Evolutionary conservation across 2,329 filamentous ascomycete genomes (phyloP).

Genomic region (Aspergillus sclerotialis): DNA sequence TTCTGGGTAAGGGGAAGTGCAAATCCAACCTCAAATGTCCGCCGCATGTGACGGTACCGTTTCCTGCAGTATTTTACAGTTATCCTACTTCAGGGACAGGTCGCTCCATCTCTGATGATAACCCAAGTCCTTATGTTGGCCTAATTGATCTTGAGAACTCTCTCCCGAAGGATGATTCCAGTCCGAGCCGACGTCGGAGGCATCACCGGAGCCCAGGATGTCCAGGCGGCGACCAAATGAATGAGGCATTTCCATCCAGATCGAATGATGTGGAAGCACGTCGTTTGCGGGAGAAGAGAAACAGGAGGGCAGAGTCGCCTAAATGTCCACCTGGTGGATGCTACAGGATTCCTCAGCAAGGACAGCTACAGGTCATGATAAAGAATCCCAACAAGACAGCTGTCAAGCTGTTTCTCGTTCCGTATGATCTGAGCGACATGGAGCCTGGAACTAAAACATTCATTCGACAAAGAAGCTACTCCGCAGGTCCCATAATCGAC

Average conservation of each 20-base stretch:
- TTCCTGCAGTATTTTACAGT: constrained; percentile 93
- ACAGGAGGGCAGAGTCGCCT: constrained; percentile 52
- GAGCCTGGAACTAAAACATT: constrained; percentile 92
- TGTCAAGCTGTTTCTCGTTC: constrained; percentile 89
- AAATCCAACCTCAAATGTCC: constrained; percentile 80
- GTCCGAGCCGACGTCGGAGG: constrained; percentile 33
- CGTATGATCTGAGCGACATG: constrained; percentile 90
- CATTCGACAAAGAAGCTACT: constrained; percentile 88
- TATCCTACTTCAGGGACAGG: constrained; percentile 65
- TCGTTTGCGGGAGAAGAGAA: constrained; percentile 49
- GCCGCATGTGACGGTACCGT: constrained; percentile 80
- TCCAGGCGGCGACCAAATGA: constrained; percentile 6
- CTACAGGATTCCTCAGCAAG: constrained; percentile 89
- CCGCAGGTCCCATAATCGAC: constrained; percentile 75
- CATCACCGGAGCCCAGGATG: constrained; percentile 24
- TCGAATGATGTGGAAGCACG: constrained; percentile 26
- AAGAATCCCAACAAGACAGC: constrained; percentile 99
- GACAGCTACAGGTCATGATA: constrained; percentile 92
- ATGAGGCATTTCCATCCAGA: constrained; percentile 7
- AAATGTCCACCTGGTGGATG: constrained; percentile 75
- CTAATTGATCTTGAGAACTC: constrained; percentile 84
- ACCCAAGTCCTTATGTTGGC: constrained; percentile 92
- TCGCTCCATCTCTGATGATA: constrained; percentile 64
- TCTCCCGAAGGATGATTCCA: constrained; percentile 46
- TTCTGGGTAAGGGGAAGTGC: constrained; percentile 82